Evolutionary conservation across 2,329 filamentous ascomycete species (phyloP).

Genomic region (Dichotomopilus funicola): DNA sequence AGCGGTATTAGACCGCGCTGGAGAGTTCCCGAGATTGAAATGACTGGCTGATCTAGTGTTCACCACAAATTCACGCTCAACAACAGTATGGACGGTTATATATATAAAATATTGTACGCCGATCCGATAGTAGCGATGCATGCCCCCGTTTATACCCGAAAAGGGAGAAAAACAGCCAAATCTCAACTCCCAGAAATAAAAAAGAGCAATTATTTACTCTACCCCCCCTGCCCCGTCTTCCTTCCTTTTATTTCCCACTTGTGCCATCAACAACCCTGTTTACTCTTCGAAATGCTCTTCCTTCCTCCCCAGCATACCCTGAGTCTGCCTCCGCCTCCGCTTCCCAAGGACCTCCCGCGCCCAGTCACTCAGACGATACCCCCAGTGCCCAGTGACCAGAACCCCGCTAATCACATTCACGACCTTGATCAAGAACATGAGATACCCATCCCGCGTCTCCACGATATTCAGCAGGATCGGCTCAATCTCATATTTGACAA

Average conservation of each 20-base stretch:
- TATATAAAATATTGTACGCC: background rate
- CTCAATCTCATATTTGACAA: conserved; percentile 99
- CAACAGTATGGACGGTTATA: background rate
- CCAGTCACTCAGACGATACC: conserved; percentile 81
- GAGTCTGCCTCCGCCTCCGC: conserved; percentile 39
- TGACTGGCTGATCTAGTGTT: too few species aligned
- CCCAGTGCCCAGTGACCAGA: conserved; percentile 88
- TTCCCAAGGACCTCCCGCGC: conserved; percentile 48
- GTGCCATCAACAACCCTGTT: background rate
- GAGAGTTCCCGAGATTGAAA: background rate
- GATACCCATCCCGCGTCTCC: conserved; percentile 69
- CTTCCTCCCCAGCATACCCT: conserved; percentile 47
- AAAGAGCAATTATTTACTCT: background rate
- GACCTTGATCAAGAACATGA: conserved; percentile 70
- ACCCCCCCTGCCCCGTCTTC: background rate
- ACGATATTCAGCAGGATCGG: conserved; percentile 82
- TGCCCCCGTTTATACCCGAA: background rate
- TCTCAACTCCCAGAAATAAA: background rate
- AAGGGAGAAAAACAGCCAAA: background rate
- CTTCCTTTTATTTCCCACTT: background rate
- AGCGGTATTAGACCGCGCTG: conserved; percentile 47
- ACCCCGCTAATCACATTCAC: conserved; percentile 90
- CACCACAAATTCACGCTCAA: too few species aligned
- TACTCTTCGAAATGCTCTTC: conserved; percentile 17
- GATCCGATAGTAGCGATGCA: background rate